Percentiles rank a stretch among this genome's conserved stretches.
These are phyloP conservation scores for Clathrospora elynae DNA, from an alignment of 2,329 filamentous ascomycete species.

Conservation along the genomic window DNA sequence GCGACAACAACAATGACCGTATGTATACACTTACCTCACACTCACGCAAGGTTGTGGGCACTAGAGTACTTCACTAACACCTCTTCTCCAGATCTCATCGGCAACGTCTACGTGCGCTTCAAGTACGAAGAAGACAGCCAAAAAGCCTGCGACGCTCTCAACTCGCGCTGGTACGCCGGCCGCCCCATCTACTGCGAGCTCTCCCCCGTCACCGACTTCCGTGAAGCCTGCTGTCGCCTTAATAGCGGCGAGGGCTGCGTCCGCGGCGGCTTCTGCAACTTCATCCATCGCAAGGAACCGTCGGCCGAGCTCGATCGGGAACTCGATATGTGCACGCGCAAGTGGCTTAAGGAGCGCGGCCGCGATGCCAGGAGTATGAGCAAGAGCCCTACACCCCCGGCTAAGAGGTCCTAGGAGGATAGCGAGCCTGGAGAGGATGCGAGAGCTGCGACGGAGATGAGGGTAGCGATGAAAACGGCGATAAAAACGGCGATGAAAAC, in stretches of 20 bases:
- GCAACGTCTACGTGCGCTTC: slow-evolving; percentile 99
- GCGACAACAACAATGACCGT: slow-evolving; percentile 99
- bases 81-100: slow-evolving; percentile 77
- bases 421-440: background rate
- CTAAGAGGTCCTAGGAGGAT: slow-evolving; percentile 41
- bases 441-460: slow-evolving; percentile 16
- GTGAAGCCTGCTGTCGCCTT: slow-evolving; percentile 93
- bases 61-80: slow-evolving; percentile 11
- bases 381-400: slow-evolving; percentile 85
- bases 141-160: slow-evolving; percentile 89
- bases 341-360: slow-evolving; percentile 87
- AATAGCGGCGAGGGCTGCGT: slow-evolving; percentile 96
- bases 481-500: too few relatives aligned
- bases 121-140: slow-evolving; percentile 99
- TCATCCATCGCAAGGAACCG: slow-evolving; percentile 97
- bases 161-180: slow-evolving; percentile 94
- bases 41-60: too few relatives aligned
- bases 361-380: slow-evolving; percentile 81
- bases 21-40: slow-evolving; percentile 46
- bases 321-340: slow-evolving; percentile 86
- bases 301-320: slow-evolving; percentile 86
- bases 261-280: slow-evolving; percentile 97
- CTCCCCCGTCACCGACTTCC: slow-evolving; percentile 94
- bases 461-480: too few relatives aligned
- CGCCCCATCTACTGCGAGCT: slow-evolving; percentile 98